Conservation (phyloP, 371 early-diverging fungal genomes). For the Chytridiales sp. region DNA sequence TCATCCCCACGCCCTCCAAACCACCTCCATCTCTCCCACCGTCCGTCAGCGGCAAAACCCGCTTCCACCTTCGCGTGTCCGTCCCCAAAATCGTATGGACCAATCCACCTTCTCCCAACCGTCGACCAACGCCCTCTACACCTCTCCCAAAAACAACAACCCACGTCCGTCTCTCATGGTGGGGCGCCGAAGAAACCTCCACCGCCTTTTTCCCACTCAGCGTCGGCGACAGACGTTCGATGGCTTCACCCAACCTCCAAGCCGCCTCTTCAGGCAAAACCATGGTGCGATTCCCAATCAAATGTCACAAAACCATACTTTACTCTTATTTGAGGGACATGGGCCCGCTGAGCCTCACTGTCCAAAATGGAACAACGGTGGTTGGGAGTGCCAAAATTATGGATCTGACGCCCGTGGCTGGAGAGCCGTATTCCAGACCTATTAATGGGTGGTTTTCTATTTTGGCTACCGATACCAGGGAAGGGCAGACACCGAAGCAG, state of each 20-base stretch:
- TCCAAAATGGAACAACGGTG: slow-evolving; percentile 1
- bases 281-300: slow-evolving; percentile 24
- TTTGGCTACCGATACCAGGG: not conserved
- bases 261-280: not conserved
- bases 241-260: not conserved
- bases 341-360: slow-evolving; percentile 27
- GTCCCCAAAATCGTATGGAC: too few species aligned
- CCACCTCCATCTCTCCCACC: too few species aligned
- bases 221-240: slow-evolving; percentile 7
- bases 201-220: slow-evolving; percentile 16
- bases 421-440: slow-evolving; percentile 17
- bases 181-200: slow-evolving; percentile 30
- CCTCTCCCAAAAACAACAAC: slow-evolving; percentile 3
- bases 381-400: slow-evolving; percentile 18
- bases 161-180: slow-evolving; percentile 25
- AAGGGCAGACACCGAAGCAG: slow-evolving; percentile 2
- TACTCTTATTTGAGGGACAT: slow-evolving; percentile 36
- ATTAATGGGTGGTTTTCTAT: slow-evolving; percentile 34
- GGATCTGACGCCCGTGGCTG: slow-evolving; percentile 16
- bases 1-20: too few species aligned
- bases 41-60: too few species aligned
- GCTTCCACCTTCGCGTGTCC: too few species aligned
- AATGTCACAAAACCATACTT: slow-evolving; percentile 25
- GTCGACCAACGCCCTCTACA: too few species aligned
- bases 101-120: too few species aligned